Conservation (phyloP, 2,329 filamentous ascomycete species). For the Capronia epimyces region DNA sequence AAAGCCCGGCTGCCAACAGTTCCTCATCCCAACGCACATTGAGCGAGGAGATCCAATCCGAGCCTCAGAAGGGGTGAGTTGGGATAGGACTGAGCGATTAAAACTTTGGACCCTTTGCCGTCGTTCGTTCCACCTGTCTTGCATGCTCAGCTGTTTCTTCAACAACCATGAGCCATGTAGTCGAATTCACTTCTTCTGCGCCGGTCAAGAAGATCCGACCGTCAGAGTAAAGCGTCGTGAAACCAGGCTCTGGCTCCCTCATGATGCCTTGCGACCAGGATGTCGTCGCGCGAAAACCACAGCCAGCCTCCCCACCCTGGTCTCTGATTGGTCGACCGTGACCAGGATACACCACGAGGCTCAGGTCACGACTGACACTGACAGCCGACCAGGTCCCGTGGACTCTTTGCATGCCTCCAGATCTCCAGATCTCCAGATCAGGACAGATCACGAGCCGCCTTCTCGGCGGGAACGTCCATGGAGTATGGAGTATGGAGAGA, state of each 20-base stretch:
- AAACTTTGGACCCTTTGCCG: no score
- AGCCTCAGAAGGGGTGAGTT: slow-evolving; percentile 7
- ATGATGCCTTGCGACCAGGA: no score
- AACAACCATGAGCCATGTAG: no score
- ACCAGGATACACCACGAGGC: not conserved
- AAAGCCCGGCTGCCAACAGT: not conserved
- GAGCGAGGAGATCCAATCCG: slow-evolving; percentile 8
- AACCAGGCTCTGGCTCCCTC: no score
- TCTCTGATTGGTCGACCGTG: not conserved
- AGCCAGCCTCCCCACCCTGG: not conserved
- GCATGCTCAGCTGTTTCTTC: no score
- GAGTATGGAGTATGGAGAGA: not conserved
- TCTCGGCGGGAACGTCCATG: not conserved
- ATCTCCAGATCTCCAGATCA: no score
- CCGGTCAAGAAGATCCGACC: no score
- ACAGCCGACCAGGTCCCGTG: not conserved
- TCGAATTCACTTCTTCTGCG: no score
- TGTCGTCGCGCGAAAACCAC: no score
- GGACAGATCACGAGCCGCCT: not conserved
- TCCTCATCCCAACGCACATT: slow-evolving; percentile 16
- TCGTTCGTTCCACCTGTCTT: no score
- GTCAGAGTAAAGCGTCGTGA: no score
- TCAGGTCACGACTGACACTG: not conserved
- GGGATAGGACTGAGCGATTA: not conserved
- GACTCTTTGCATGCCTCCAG: no score